Base-by-base conservation (phyloP, 129 eudicot genomes). In the Rutidosis leptorrhynchoides region DNA sequence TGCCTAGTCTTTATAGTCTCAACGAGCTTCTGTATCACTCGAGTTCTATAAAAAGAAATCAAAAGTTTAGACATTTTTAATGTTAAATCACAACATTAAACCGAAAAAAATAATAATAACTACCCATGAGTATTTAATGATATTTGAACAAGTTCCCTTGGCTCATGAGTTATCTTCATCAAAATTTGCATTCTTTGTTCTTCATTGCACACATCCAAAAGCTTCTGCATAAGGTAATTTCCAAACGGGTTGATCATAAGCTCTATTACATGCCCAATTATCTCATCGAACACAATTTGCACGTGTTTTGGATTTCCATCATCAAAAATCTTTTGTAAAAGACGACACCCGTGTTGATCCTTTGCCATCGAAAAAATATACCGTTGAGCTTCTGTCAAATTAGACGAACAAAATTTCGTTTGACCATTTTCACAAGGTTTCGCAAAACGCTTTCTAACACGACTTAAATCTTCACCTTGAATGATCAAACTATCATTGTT, bases 341-440 rank as follows among this genome's bases (percentile, higher is more conserved):
- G 84, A 52, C 92, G 77, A 58, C 92, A 87, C 42, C 97, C 97
- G 19, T 84, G 76, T 72, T 90, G 97, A 81, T 90, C 97, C 80
- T 84, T 90, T 0, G 97, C 97, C 62, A 81, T 68, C 55, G 74
- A 42, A 29, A 65, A 78, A 42, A 86, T 80, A 42, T 69, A 67
- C 22, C 80, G 81, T 69, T 56, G 85, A n/a, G 73, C 85, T 15
- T 74, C 83, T 29, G 72, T 77, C 43, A 79, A 25, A 58, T 74
- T 62, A 22, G 78, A 58, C 35, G 87, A 66, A 48, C 40, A 62
- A 17, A 73, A 59, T 33, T 53, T 63, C 59, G 61, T 76, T 59
- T 78, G 58, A 67, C 77, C 80, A 68, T 29, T 56, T 74, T 76
- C 91, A 45, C 77, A 17, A 11, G 66, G 56, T 62, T 66, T 70